Evolutionary conservation across 306 rosid species (phyloP), one percentile per base, ranked within the genome.

Genomic region (Ammopiptanthus mongolicus): DNA sequence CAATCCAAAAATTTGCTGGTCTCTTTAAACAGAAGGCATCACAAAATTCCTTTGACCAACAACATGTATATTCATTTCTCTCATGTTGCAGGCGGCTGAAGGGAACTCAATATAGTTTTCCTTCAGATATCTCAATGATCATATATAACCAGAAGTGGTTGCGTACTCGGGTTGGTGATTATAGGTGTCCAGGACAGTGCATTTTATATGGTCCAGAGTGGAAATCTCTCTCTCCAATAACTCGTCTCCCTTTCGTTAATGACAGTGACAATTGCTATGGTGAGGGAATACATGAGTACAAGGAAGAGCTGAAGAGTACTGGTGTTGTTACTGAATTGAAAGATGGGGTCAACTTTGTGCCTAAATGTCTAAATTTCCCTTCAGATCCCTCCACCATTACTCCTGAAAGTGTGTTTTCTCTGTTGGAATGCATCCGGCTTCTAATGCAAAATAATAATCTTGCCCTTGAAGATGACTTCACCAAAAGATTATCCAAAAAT

Each of bases 171-270:
- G 51, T 73, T 42, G 87, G 89, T 60, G 82, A 48, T 80, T 64
- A 62, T 34, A 79, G 81, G 71, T 3, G 81, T 69, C 95, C 98
- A 2, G 55, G 63, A 8, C 29, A 83, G 1, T 93, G 92, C 90
- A 86, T 90, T 86, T 79, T 90, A 44, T 78, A 60, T 78, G 82
- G 89, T 77, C 78, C 87, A 13, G 85, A 81, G 52, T 93, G 98
- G 98, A 69, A 83, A 71, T 78, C 84, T 4, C 73, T 93, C 57
- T 83, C 87, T 50, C 82, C 76, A 4, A 90, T 93, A 51, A 31
- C 92, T 22, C 15, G 41, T 62, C 94, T 93, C 37, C 98, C 96
- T 63, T 90, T 93, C 84, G 71, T 93, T 46, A 87, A 88, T 72
- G 92, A 88, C 55, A 76, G 72, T 36, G 83, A 83, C 18, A 78